These are phyloP conservation scores for Annulohypoxylon nitens DNA, from an alignment of 495 filamentous ascomycete species.

Conservation along the genomic window DNA sequence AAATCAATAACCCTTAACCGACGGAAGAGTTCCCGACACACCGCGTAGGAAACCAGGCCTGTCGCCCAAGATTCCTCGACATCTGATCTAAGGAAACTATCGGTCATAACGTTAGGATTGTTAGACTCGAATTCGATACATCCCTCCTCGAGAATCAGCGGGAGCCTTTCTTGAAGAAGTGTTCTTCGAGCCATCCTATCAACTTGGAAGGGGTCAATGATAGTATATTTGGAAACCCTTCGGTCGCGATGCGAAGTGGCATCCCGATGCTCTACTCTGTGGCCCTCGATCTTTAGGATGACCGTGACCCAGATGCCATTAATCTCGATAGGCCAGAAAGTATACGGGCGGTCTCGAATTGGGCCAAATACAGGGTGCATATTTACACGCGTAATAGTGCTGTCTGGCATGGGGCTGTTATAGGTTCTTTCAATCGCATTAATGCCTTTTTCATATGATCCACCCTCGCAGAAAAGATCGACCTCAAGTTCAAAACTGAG, in stretches of 20 bases:
- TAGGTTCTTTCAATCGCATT: slow-evolving; percentile 2
- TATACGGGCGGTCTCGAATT: slow-evolving; percentile 38
- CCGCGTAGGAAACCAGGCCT: slow-evolving; percentile 42
- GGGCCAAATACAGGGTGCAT: slow-evolving; percentile 42
- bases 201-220: slow-evolving; percentile 36
- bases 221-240: slow-evolving; percentile 29
- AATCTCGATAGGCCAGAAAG: slow-evolving; percentile 33
- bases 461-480: slow-evolving; percentile 30
- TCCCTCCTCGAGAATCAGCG: slow-evolving; percentile 31
- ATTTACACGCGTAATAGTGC: neutral
- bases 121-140: slow-evolving; percentile 25
- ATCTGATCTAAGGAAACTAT: neutral
- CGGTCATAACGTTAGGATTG: neutral
- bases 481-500: slow-evolving; percentile 33
- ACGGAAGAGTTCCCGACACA: slow-evolving; percentile 45
- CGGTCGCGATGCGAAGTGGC: neutral
- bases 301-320: slow-evolving; percentile 38
- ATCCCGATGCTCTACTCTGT: no score
- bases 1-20: slow-evolving; percentile 39
- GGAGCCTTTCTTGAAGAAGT: slow-evolving; percentile 19
- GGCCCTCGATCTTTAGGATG: slow-evolving; percentile 18
- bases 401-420: neutral
- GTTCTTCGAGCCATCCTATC: slow-evolving; percentile 9
- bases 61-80: slow-evolving; percentile 28
- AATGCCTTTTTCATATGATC: slow-evolving; percentile 13